phyloP scores from a whole-genome alignment of 257 asterid genomes.

The Ophiorrhiza pumila region DNA sequence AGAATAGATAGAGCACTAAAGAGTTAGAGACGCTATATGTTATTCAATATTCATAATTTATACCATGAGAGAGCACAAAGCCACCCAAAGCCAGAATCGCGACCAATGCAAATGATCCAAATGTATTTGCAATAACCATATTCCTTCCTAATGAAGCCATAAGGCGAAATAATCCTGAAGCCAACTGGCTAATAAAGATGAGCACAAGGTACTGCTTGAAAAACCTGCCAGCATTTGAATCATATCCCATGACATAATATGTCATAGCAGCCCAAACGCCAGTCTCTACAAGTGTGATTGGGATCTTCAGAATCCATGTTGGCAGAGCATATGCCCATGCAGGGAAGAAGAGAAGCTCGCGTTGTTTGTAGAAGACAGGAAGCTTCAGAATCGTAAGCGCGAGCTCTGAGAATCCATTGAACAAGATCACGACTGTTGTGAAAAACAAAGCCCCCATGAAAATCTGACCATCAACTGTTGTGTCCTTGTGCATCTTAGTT shows the following conservation, averaged over 20 bases:
- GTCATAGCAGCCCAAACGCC: slow-evolving; percentile 72
- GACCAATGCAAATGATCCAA: slow-evolving; percentile 2
- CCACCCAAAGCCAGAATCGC: background rate
- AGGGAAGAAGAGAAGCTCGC: slow-evolving; percentile 77
- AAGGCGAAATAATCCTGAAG: slow-evolving; percentile 71
- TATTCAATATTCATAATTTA: slow-evolving; percentile 31
- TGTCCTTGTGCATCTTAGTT: slow-evolving; percentile 63
- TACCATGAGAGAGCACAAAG: background rate
- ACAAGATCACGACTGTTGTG: slow-evolving; percentile 67
- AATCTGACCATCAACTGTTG: slow-evolving; percentile 62
- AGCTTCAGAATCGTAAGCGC: slow-evolving; percentile 72
- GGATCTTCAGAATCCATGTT: slow-evolving; percentile 74
- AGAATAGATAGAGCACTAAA: background rate
- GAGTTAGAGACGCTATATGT: background rate
- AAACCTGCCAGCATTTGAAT: slow-evolving; percentile 73
- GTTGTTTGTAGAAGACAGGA: slow-evolving; percentile 83
- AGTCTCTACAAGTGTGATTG: slow-evolving; percentile 62
- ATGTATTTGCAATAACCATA: slow-evolving; percentile 47
- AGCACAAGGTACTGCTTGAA: slow-evolving; percentile 55
- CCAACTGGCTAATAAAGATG: slow-evolving; percentile 72
- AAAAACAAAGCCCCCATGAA: slow-evolving; percentile 81
- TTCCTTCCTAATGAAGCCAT: slow-evolving; percentile 79
- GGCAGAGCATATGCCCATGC: slow-evolving; percentile 86
- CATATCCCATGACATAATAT: slow-evolving; percentile 77
- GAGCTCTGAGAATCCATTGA: slow-evolving; percentile 83